These are phyloP conservation scores for Trichophyton rubrum DNA, from an alignment of 2,329 filamentous ascomycete species.

Conservation along the genomic window DNA sequence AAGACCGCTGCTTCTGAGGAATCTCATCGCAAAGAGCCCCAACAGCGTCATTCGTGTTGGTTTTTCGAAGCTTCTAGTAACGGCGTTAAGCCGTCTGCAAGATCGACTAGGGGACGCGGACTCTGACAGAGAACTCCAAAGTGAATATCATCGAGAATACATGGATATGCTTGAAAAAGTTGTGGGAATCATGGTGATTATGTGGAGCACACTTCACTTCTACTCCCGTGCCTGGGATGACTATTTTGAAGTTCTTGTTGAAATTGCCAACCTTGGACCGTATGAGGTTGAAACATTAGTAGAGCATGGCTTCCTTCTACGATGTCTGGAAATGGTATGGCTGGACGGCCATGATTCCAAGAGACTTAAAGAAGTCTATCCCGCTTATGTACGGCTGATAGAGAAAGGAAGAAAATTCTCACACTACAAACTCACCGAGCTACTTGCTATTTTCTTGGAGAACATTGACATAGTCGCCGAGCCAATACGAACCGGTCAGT, in stretches of 20 bases:
- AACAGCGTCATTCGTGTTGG: conserved; percentile 45
- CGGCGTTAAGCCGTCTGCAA: conserved; percentile 43
- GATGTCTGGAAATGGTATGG: conserved; percentile 47
- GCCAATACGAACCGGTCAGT: conserved; percentile 18
- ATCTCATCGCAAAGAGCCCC: conserved; percentile 51
- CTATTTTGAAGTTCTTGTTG: conserved; percentile 57
- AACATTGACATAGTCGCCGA: conserved; percentile 27
- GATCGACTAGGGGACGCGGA: conserved; percentile 18
- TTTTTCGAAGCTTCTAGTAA: conserved; percentile 41
- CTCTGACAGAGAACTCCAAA: conserved; percentile 15
- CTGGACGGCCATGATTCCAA: conserved; percentile 42
- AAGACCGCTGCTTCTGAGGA: conserved; percentile 47
- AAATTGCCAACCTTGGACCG: conserved; percentile 51
- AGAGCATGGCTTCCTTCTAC: conserved; percentile 48
- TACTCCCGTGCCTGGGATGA: conserved; percentile 60
- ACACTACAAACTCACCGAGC: conserved; percentile 30
- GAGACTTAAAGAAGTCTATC: conserved; percentile 44
- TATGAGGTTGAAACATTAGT: conserved; percentile 49
- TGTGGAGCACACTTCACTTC: conserved; percentile 53
- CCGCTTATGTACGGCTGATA: conserved; percentile 29
- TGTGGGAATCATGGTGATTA: conserved; percentile 39
- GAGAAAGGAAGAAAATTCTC: conserved; percentile 38
- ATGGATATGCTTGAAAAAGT: conserved; percentile 21
- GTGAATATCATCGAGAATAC: conserved; percentile 20
- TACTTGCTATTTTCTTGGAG: conserved; percentile 29